Base-by-base conservation (phyloP, 139 green algal genomes). In the Mychonastes homosphaera region DNA sequence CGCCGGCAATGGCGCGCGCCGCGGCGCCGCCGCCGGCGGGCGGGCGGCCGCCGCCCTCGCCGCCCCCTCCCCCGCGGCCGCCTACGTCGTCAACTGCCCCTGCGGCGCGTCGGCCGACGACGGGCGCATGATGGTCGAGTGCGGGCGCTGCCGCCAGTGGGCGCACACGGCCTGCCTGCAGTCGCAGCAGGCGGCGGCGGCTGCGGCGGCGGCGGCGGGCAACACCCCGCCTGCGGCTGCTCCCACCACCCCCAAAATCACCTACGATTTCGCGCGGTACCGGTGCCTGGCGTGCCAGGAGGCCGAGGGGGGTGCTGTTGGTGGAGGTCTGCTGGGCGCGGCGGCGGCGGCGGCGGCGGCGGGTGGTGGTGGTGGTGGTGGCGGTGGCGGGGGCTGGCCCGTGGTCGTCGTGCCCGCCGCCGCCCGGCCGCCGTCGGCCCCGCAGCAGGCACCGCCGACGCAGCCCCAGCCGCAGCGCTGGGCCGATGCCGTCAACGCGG, bases 101-200 rank as follows among this genome's bases (percentile, higher is more conserved):
- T 88, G 80, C 50, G 81, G 81, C 12, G 66, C 75, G 15, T 63
- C 41, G 21, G 68, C 64, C 21, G 80, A 89, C 49, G 81, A 89
- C 27, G 81, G 81, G 4, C 45, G 76, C 46, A 46, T 72, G 51
- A 89, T 89, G 81, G 81, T 88, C 24, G 80, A 88, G 65, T 89
- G 81, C 49, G 80, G 88, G 59, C 9, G 13, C 2, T 89, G 81
- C 69, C 67, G 72, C 5, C 69, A 66, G 12, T 88, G 81, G 80
- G 74, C 77, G 12, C 81, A 88, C 47, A 68, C 54, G 1, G 46
- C 26, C 26, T 88, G 81, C 63, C 49, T 83, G 7, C 28, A 59
- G 13, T 16, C 23, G 33, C 64, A 74, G 47, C 52, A 58, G 51
- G 28, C 38, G 9, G 46, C 16, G 12, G 36, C 35, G 27, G 34